Evolutionary conservation across 495 filamentous ascomycete genomes (phyloP), one percentile per base, ranked within the genome.

Genomic region (Penicillium cinerascens): DNA sequence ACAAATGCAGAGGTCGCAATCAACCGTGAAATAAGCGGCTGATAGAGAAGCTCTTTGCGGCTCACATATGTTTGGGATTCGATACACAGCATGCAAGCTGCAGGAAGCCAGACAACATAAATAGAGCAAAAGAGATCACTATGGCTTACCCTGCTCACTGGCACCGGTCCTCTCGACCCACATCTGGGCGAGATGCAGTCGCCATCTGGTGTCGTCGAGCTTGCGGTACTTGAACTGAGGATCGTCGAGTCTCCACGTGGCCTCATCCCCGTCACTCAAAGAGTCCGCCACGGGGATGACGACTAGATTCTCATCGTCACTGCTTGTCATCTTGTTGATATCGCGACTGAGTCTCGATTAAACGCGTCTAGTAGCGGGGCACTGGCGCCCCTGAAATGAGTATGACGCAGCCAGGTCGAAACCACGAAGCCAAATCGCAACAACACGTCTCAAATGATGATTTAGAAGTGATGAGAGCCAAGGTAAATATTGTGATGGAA

Each of bases 141-240:
- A 41, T 17, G 44, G 55, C 68, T 54, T 56, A 76, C 75, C 71
- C 21, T 55, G 36, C 51, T 66, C 63, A 53, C 52, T 53, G 17
- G 62, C 63, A 15, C 68, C 68, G 20, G 42, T 61, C 41, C 67
- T 55, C 46, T 64, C 54, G 29, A 75, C 52, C 75, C 75, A 78
- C 52, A 67, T 52, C 20, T 52, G 55, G 2, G 73, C 75, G 35
- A 78, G 55, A 22, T 59, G 63, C 20, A 51, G 38, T 9, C 67
- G 60, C 52, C 71, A 76, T 9, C 47, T 48, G 8, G 21, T 16
- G 25, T 66, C 64, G 47, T 66, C 59, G 23, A 49, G 61, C 51
- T 47, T 56, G 47, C 3, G 51, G 40, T 49, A 65, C 29, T 45
- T 39, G 36, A 47, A 55, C 17, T 38, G 29, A 15, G 25, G 7